Base-by-base conservation (phyloP, 1,139 yeast genomes). In the Scheffersomyces segobiensis region DNA sequence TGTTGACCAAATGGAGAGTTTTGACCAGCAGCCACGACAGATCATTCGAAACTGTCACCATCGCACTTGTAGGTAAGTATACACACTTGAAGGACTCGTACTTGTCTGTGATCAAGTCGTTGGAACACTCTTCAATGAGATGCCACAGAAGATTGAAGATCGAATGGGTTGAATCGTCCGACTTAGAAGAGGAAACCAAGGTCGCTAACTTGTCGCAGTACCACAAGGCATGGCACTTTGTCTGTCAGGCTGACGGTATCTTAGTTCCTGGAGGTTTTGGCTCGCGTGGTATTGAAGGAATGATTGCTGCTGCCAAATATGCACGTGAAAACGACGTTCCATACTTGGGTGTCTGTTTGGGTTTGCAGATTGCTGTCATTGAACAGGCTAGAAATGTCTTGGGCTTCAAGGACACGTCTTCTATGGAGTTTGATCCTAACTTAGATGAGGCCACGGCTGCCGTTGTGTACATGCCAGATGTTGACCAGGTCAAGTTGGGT, bases 221-320 rank as follows among this genome's bases (percentile, higher is more conserved):
- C 80, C 97, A 95, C 76, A 88, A 89, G 72, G 97, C 98, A 58
- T 96, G 99, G 99, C 96, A 92, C 70, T 82, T 84, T 66, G 88
- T 96, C 65, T 92, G 97, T 73, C 87, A 91, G 69, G 97, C 99
- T 24, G 97, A 96, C 74, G 99, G 99, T 76, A 91, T 96, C 64
- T 84, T 96, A 63, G 97, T 96, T 59, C 99, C 99, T 50, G 99
- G 99, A 71, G 99, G 99, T 1, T 96, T 96, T 71, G 99, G 99
- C 62, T 79, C 87, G 57, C 89, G 99, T 76, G 99, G 99, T 77
- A 92, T 93, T 62, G 98, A 95, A 79, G 99, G 99, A 70, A 96
- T 96, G 99, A 81, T 96, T 73, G 81, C 93, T 47, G 99, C 98
- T 62, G 97, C 98, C 57, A 89, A 91, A 74, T 96, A 97, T 88